Percentiles rank a stretch among this genome's conserved stretches.
Evolutionary conservation across 495 filamentous ascomycete genomes (phyloP).

Genomic region (Lasiosphaeriaceae sp.): DNA sequence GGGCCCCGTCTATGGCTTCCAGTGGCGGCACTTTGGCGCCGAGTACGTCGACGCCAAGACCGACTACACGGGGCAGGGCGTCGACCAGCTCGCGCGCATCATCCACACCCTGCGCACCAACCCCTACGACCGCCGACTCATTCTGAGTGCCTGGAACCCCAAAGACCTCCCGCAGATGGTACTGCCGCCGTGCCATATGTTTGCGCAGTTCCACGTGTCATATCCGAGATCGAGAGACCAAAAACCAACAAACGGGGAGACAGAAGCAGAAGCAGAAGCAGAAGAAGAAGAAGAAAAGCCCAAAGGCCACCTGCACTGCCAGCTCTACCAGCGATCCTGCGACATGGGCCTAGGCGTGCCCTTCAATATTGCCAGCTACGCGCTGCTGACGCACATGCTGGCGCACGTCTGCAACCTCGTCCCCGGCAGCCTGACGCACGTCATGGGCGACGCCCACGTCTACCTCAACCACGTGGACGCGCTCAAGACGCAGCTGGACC

Average conservation of each 20-base stretch:
- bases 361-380: constrained; percentile 96
- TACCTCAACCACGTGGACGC: constrained; percentile 93
- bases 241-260: constrained; percentile 24
- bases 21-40: constrained; percentile 98
- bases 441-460: constrained; percentile 95
- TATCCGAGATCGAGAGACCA: constrained; percentile 49
- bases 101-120: constrained; percentile 74
- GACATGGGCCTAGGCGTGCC: constrained; percentile 98
- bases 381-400: constrained; percentile 88
- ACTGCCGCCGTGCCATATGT: constrained; percentile 97
- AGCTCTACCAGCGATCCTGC: constrained; percentile 89
- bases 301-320: constrained; percentile 70
- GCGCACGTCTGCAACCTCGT: constrained; percentile 79
- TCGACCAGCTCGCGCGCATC: constrained; percentile 86
- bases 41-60: constrained; percentile 72
- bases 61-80: constrained; percentile 84
- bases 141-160: constrained; percentile 92
- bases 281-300: constrained; percentile 34
- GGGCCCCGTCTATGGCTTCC: constrained; percentile 96
- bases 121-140: constrained; percentile 85
- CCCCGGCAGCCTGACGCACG: constrained; percentile 81
- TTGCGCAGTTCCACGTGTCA: constrained; percentile 95
- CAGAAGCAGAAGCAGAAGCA: constrained; percentile 37
- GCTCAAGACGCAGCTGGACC: constrained; percentile 69
- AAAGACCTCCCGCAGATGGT: constrained; percentile 85